Conservation (phyloP, 371 early-diverging fungal genomes). For the Mortierella sp. region DNA sequence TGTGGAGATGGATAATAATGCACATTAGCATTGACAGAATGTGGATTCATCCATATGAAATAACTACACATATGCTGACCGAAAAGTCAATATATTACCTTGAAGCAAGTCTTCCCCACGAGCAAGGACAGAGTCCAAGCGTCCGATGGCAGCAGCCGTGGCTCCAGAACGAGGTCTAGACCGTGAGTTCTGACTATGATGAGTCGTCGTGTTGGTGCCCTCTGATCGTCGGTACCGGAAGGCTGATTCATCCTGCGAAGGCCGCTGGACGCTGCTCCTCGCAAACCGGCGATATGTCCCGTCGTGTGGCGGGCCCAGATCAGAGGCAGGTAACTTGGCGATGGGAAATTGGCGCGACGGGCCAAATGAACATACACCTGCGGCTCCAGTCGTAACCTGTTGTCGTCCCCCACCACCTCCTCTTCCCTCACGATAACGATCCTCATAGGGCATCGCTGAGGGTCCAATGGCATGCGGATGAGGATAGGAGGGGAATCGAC, state of each 20-base stretch:
- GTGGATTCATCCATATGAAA: background rate
- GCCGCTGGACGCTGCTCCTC: background rate
- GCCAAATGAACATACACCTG: background rate
- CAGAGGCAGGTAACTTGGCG: slow-evolving; percentile 14
- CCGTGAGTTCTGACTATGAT: slow-evolving; percentile 20
- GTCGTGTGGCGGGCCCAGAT: background rate
- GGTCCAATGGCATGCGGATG: background rate
- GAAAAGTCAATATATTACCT: slow-evolving; percentile 18
- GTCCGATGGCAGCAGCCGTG: slow-evolving; percentile 53
- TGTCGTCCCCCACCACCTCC: background rate
- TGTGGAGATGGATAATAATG: no score
- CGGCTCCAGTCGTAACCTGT: background rate
- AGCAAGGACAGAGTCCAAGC: slow-evolving; percentile 35
- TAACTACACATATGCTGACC: background rate
- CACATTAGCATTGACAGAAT: no score
- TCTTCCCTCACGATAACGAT: background rate
- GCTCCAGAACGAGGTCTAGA: slow-evolving; percentile 51
- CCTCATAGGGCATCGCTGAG: background rate
- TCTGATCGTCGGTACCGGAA: slow-evolving; percentile 11
- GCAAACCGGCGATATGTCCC: background rate
- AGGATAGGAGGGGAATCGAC: background rate
- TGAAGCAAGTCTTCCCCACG: slow-evolving; percentile 45
- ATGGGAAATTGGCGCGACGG: background rate
- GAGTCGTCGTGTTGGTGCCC: slow-evolving; percentile 9
- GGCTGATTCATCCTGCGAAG: slow-evolving; percentile 11